Base-by-base conservation (phyloP, 176 grass and related monocot species). In the Oryza longistaminata region DNA sequence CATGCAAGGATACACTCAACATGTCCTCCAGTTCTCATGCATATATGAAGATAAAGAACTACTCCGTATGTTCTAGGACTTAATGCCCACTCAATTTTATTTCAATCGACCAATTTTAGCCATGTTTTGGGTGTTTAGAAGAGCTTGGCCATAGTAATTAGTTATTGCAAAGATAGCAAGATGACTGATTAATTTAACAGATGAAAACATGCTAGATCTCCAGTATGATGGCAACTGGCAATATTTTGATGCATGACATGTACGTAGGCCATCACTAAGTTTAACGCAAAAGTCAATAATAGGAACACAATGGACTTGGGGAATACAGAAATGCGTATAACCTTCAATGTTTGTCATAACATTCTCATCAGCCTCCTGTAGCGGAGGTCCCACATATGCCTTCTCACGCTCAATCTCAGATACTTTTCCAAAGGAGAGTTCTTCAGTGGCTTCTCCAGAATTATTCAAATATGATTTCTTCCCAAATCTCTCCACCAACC, bases 401-500 rank as follows among this genome's bases (percentile, higher is more conserved):
- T 83, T 88, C 58, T 74, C 74, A 78, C 85, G 67, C 76, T 87
- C 75, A 15, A 12, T 65, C 44, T 60, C 79, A 60, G 52, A 15
- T 80, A 61, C 77, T 85, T 89, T 77, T 42, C 82, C 80, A 93
- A 74, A 25, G 55, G 84, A 72, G 71, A 72, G 25, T 66, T 89
- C 91, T 77, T 85, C 85, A 69, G 81, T 64, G 25, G 74, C 83
- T 61, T 86, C 88, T 79, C 78, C 52, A 44, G 75, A 64, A 87
- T 24, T 73, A 80, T 86, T 91, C 46, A 82, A 58, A 48, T 55
- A 75, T 70, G 89, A 49, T 84, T 91, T 95, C 81, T 87, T 92
- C 44, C 88, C 73, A 46, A 94, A 92, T 78, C 82, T 82, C 60
- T 94, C 92, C 7, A 99, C 93, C 73, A 99, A 87, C 70, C 87